Base-by-base conservation (phyloP, 805 yeast species). In the Monosporozyma siamensis region DNA sequence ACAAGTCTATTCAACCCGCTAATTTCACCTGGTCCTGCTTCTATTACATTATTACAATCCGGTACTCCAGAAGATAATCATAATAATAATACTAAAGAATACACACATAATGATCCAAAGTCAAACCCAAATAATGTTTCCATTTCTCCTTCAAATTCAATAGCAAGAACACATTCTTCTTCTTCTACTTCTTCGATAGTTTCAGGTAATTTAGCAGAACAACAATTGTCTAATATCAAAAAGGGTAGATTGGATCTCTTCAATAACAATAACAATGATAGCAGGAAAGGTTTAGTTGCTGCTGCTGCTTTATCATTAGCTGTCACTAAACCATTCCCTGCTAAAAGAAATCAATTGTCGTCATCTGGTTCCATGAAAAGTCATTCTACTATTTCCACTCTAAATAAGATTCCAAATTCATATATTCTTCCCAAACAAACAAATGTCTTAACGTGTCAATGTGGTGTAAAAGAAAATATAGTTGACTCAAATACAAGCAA, bases 221-320 rank as follows among this genome's bases (percentile, higher is more conserved):
- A n/a, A n/a, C n/a, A n/a, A n/a, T n/a, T n/a, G n/a, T n/a, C n/a
- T n/a, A 23, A 14, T 6, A 3, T 29, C 32, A 14, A 29, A 29
- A 15, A 25, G 12, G 4, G 4, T 29, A 15, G 10, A 14, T 15
- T 10, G 17, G 7, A 17, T 38, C 9, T 25, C 40, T n/a, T 14
- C 32, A 6, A 38, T 9, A n/a, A 21, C 17, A 29, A 29, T 29
- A 29, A 29, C 15, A 40, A 26, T 12, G 38, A 40, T 34, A 35
- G 40, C 30, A 38, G 40, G 15, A 43, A 38, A 29, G 45, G 47
- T 24, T 31, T 47, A 51, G 81, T 82, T 7, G 92, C 90, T 0
- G 92, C 92, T 1, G 90, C 89, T 7, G 90, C 90, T 0, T 65
- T 83, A 40, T 87, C 88, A 3, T 86, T 84, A 0, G 92, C 90